Percentiles rank a stretch among this genome's conserved stretches.
Evolutionary conservation across 73 alveolate genomes (phyloP).

Genomic region (Paramecium tetraurelia): DNA sequence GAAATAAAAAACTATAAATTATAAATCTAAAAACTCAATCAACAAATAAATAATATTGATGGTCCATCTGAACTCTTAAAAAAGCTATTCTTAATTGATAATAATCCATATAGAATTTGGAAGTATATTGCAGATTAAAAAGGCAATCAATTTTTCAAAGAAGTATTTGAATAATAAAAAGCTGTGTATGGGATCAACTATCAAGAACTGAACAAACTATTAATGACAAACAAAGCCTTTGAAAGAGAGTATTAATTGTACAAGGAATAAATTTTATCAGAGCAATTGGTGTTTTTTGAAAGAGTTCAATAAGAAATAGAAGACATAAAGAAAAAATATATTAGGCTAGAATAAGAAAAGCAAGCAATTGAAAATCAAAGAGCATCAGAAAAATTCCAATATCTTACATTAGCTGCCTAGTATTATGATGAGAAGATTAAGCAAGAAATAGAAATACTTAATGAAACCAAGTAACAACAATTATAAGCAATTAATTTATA

Average conservation of each 20-base stretch:
- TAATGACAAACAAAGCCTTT: constrained; percentile 52
- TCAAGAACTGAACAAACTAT: constrained; percentile 49
- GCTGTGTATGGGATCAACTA: constrained; percentile 59
- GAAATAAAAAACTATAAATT: neutral
- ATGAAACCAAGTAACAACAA: neutral
- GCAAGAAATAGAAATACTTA: neutral
- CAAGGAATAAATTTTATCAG: constrained; percentile 27
- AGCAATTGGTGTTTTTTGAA: neutral
- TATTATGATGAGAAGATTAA: neutral
- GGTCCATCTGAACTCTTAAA: constrained; percentile 30
- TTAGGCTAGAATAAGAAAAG: neutral
- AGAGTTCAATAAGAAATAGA: neutral
- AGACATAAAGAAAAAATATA: neutral
- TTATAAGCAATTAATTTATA: neutral
- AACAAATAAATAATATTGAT: neutral
- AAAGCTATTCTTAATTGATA: neutral
- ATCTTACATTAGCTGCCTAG: neutral
- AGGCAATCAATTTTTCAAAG: constrained; percentile 48
- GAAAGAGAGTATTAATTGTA: constrained; percentile 50
- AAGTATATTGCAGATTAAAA: constrained; percentile 43
- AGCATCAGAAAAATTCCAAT: neutral
- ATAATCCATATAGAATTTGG: constrained; percentile 58
- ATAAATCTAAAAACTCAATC: neutral
- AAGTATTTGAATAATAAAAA: constrained; percentile 54
- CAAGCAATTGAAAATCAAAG: neutral